These are phyloP conservation scores for Rhizopogon vesiculosus DNA, from an alignment of 768 basidiomycete genomes.

Conservation along the genomic window DNA sequence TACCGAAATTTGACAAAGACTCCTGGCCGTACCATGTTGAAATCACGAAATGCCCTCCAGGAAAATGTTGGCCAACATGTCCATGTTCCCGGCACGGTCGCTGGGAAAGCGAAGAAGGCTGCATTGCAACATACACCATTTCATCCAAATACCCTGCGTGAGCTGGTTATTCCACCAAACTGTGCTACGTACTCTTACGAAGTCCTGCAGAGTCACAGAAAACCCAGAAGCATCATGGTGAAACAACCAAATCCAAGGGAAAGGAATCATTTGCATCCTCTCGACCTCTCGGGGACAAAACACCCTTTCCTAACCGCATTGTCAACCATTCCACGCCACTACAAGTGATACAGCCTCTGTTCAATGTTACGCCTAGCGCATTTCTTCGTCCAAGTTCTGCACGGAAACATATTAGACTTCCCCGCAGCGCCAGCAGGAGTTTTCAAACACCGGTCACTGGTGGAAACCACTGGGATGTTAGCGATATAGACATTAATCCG, in stretches of 20 bases:
- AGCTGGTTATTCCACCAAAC: not conserved
- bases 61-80: slow-evolving; percentile 41
- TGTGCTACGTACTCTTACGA: not conserved
- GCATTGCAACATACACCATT: slow-evolving; percentile 30
- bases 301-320: slow-evolving; percentile 66
- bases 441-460: slow-evolving; percentile 66
- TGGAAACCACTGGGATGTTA: slow-evolving; percentile 75
- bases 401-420: slow-evolving; percentile 57
- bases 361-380: slow-evolving; percentile 18
- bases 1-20: slow-evolving; percentile 38
- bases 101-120: slow-evolving; percentile 40
- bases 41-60: slow-evolving; percentile 33
- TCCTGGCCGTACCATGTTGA: slow-evolving; percentile 44
- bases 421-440: slow-evolving; percentile 41
- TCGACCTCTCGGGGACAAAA: slow-evolving; percentile 69
- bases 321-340: slow-evolving; percentile 13
- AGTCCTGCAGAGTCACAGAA: not conserved
- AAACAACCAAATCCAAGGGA: slow-evolving; percentile 11
- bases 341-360: slow-evolving; percentile 21
- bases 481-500: slow-evolving; percentile 40
- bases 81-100: slow-evolving; percentile 36
- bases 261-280: slow-evolving; percentile 16
- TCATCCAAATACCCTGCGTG: slow-evolving; percentile 25
- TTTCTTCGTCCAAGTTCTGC: slow-evolving; percentile 61
- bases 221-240: not conserved